Evolutionary conservation across 495 filamentous ascomycete genomes (phyloP).

Genomic region (Aspergillus hancockii): DNA sequence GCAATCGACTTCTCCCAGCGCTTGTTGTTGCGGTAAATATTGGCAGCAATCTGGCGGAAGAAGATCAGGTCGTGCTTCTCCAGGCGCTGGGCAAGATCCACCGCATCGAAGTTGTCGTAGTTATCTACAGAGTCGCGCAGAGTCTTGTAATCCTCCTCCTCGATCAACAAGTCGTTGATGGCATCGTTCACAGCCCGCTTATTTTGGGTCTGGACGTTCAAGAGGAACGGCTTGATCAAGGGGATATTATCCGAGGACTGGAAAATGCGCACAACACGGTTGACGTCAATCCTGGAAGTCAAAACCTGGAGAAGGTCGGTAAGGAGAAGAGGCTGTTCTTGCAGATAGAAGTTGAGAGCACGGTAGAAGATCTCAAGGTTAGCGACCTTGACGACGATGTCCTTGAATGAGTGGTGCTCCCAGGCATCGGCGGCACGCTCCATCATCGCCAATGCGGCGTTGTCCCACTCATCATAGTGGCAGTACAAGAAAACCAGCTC

Average conservation of each 20-base stretch:
- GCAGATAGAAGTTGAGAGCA: slow-evolving; percentile 94
- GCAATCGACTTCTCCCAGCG: slow-evolving; percentile 99
- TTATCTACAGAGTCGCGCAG: slow-evolving; percentile 96
- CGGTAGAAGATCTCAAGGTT: slow-evolving; percentile 99
- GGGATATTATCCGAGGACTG: slow-evolving; percentile 97
- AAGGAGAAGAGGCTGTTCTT: slow-evolving; percentile 91
- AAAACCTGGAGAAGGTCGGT: slow-evolving; percentile 93
- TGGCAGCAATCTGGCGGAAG: slow-evolving; percentile 98
- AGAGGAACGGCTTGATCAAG: slow-evolving; percentile 97
- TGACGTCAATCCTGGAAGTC: slow-evolving; percentile 93
- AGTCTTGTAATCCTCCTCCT: slow-evolving; percentile 99
- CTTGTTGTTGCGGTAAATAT: slow-evolving; percentile 99
- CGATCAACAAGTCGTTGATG: slow-evolving; percentile 97
- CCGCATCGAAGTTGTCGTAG: slow-evolving; percentile 97
- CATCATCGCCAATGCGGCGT: slow-evolving; percentile 98
- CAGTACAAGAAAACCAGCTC: slow-evolving; percentile 98
- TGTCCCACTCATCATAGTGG: slow-evolving; percentile 99
- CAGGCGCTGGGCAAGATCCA: slow-evolving; percentile 90
- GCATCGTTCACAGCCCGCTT: slow-evolving; percentile 97
- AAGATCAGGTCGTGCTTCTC: slow-evolving; percentile 98
- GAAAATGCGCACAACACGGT: slow-evolving; percentile 97
- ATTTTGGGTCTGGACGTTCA: slow-evolving; percentile 96
- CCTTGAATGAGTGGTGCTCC: slow-evolving; percentile 99
- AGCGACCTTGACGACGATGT: slow-evolving; percentile 95
- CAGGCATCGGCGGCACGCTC: slow-evolving; percentile 97